These are phyloP conservation scores for Aspergillus hiratsukae DNA, from an alignment of 2,329 filamentous ascomycete genomes.

Conservation along the genomic window DNA sequence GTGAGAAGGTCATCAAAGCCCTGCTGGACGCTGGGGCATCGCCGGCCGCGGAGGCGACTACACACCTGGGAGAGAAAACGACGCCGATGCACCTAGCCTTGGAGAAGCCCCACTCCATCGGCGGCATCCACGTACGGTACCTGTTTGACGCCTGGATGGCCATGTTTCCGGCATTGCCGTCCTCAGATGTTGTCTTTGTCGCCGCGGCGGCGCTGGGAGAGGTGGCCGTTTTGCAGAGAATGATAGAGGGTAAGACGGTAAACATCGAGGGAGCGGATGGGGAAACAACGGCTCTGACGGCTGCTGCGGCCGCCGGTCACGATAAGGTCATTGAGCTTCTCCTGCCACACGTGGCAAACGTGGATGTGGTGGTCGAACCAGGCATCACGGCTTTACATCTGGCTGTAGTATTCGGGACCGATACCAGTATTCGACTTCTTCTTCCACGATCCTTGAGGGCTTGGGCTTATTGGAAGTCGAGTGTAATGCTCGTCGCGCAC, in stretches of 20 bases:
- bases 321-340: not conserved
- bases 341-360: not conserved
- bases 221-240: not conserved
- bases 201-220: not conserved
- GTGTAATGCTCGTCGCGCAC: too few species aligned
- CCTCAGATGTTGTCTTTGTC: not conserved
- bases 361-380: not conserved
- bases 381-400: not conserved
- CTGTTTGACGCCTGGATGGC: not conserved
- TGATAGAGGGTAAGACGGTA: not conserved
- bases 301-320: not conserved
- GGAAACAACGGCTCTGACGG: not conserved
- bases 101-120: not conserved
- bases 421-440: not conserved
- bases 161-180: not conserved
- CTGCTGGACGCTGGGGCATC: not conserved
- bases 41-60: not conserved
- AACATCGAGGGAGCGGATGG: not conserved
- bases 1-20: not conserved
- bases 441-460: not conserved
- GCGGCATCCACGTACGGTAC: not conserved
- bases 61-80: not conserved
- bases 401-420: not conserved
- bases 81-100: not conserved
- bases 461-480: too few species aligned